Conservation (phyloP, 2,329 filamentous ascomycete species). For the Sarocladium kiliense region DNA sequence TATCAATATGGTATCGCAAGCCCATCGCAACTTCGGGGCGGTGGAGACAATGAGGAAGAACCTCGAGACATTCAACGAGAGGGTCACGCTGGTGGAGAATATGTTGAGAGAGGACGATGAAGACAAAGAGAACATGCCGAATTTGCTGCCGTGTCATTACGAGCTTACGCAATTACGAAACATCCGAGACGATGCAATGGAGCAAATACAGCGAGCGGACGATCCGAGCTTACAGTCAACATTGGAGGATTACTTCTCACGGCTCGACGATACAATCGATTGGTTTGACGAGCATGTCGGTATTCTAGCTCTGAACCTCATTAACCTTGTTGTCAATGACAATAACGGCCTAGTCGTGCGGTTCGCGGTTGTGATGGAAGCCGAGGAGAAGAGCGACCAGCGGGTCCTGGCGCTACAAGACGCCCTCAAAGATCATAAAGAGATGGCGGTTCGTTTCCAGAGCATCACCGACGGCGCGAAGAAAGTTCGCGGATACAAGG, state of each 20-base stretch:
- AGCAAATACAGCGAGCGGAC: constrained; percentile 79
- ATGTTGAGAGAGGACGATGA: constrained; percentile 80
- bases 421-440: constrained; percentile 90
- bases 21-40: constrained; percentile 92
- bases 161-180: constrained; percentile 87
- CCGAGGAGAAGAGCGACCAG: constrained; percentile 94
- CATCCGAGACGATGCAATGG: constrained; percentile 92
- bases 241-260: constrained; percentile 82
- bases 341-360: constrained; percentile 88
- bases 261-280: constrained; percentile 80
- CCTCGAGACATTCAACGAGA: constrained; percentile 78
- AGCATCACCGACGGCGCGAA: constrained; percentile 92
- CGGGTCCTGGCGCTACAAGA: constrained; percentile 88
- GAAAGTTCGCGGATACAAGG: constrained; percentile 90
- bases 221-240: constrained; percentile 74
- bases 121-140: constrained; percentile 85
- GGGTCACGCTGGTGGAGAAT: constrained; percentile 68
- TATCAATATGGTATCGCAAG: constrained; percentile 87
- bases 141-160: constrained; percentile 84
- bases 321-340: constrained; percentile 78
- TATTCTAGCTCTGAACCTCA: constrained; percentile 81
- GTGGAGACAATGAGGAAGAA: constrained; percentile 91
- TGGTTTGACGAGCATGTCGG: constrained; percentile 97
- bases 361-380: constrained; percentile 86
- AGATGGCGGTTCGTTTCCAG: constrained; percentile 89